These are phyloP conservation scores for Phialemonium atrogriseum DNA, from an alignment of 2,329 filamentous ascomycete genomes.

Conservation along the genomic window DNA sequence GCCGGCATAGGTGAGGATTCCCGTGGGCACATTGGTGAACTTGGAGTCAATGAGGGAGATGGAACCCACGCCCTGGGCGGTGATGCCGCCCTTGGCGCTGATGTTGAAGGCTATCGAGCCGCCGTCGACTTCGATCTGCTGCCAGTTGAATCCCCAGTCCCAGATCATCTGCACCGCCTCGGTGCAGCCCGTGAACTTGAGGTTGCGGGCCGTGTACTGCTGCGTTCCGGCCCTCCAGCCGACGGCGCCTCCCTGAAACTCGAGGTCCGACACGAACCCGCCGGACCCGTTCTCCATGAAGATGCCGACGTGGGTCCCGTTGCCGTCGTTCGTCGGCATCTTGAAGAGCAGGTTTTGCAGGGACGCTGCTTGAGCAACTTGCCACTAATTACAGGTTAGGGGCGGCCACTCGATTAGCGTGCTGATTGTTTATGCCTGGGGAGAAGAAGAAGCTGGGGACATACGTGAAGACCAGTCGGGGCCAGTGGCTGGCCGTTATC, in stretches of 20 bases:
- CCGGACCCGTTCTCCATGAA: conserved; percentile 7
- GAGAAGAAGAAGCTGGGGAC: not conserved
- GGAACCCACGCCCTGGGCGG: conserved; percentile 15
- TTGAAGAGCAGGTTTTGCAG: conserved; percentile 1
- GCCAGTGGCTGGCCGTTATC: conserved; percentile 1
- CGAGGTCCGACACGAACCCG: conserved; percentile 3
- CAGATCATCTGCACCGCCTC: conserved; percentile 49
- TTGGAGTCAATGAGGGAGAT: conserved; percentile 41
- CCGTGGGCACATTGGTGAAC: conserved; percentile 13
- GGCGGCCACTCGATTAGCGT: not conserved
- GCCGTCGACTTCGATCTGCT: conserved; percentile 12
- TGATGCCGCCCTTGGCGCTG: conserved; percentile 20
- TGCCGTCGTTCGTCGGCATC: not conserved
- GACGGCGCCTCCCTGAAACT: conserved; percentile 3
- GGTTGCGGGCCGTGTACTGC: conserved; percentile 43
- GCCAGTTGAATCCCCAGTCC: conserved; percentile 44
- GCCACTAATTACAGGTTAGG: not conserved
- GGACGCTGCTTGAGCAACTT: conserved; percentile 2
- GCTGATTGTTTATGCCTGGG: too few relatives aligned
- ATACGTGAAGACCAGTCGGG: conserved; percentile 3
- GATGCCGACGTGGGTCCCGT: conserved; percentile 3
- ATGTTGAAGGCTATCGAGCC: conserved; percentile 16
- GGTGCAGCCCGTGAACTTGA: conserved; percentile 40
- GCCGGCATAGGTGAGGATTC: conserved; percentile 6
- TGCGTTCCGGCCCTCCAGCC: conserved; percentile 1